Evolutionary conservation across 352 stramenopile genomes (phyloP).

Genomic region (Phytophthora sansomeana): DNA sequence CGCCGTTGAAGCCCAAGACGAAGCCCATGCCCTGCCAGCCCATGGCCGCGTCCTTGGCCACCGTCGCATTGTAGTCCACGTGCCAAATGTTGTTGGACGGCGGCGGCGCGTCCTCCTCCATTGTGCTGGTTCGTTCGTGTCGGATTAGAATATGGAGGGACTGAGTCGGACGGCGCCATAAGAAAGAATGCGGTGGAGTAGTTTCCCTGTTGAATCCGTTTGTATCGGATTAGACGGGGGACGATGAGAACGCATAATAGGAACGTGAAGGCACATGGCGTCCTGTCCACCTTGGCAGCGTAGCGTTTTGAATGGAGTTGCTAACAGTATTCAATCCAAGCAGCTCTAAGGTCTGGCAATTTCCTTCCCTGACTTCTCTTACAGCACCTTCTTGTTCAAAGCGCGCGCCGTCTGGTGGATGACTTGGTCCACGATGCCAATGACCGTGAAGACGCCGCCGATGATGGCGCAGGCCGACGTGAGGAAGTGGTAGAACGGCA

Average conservation of each 20-base stretch:
- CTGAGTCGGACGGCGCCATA: conserved; percentile 30
- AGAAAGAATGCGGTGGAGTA: conserved; percentile 9
- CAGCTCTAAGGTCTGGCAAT: background rate
- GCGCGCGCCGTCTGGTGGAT: conserved; percentile 87
- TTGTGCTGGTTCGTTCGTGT: background rate
- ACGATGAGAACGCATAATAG: background rate
- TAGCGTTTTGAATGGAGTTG: conserved; percentile 4
- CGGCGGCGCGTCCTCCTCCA: conserved; percentile 21
- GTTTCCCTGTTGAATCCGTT: no score
- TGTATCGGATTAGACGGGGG: conserved; percentile 18
- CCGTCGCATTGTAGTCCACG: conserved; percentile 85
- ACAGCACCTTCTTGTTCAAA: conserved; percentile 92
- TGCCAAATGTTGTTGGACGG: conserved; percentile 69
- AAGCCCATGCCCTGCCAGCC: conserved; percentile 85
- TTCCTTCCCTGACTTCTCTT: conserved; percentile 27
- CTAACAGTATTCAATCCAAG: conserved; percentile 8
- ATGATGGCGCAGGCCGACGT: conserved; percentile 96
- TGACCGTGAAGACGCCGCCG: conserved; percentile 95
- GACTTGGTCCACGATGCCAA: conserved; percentile 93
- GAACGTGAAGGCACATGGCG: background rate
- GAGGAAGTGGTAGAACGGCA: conserved; percentile 96
- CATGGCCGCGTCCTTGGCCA: conserved; percentile 75
- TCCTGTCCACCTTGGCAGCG: background rate
- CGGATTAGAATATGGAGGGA: conserved; percentile 25
- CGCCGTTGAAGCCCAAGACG: conserved; percentile 74